Conservation (phyloP, 345 rosid species). For the Gossypium mustelinum region DNA sequence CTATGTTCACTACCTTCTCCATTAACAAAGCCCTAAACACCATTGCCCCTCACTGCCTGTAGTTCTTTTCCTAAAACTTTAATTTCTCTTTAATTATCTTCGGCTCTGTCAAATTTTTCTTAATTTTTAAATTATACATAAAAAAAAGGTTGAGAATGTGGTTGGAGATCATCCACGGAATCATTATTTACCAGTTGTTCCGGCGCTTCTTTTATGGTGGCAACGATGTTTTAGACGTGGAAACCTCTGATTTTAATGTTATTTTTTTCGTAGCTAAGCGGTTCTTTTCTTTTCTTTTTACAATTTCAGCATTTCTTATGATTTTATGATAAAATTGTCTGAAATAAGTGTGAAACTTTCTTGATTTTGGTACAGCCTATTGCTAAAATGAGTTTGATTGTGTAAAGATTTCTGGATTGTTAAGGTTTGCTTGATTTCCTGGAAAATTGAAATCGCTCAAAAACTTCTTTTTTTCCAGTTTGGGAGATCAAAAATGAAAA, state of each 20-base stretch:
- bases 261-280: conserved; percentile 69
- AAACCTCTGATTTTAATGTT: conserved; percentile 58
- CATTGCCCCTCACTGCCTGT: too few relatives aligned
- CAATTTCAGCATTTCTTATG: neutral
- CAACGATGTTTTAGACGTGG: conserved; percentile 48
- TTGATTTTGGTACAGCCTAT: neutral
- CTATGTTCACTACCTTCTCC: too few relatives aligned
- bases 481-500: neutral
- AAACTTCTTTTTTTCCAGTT: too few relatives aligned
- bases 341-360: neutral
- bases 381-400: neutral
- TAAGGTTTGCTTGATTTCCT: conserved; percentile 3
- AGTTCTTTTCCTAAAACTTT: too few relatives aligned
- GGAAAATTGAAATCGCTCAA: neutral
- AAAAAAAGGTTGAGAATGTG: conserved; percentile 43
- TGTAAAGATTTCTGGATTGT: neutral
- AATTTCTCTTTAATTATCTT: neutral
- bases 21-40: too few relatives aligned
- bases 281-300: conserved; percentile 19
- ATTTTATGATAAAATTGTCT: neutral
- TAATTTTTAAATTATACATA: neutral
- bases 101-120: neutral
- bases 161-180: conserved; percentile 71
- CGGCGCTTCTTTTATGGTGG: conserved; percentile 47
- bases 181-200: conserved; percentile 50